Base-by-base conservation (phyloP, 2,329 filamentous ascomycete species). In the Clonostachys rosea region DNA sequence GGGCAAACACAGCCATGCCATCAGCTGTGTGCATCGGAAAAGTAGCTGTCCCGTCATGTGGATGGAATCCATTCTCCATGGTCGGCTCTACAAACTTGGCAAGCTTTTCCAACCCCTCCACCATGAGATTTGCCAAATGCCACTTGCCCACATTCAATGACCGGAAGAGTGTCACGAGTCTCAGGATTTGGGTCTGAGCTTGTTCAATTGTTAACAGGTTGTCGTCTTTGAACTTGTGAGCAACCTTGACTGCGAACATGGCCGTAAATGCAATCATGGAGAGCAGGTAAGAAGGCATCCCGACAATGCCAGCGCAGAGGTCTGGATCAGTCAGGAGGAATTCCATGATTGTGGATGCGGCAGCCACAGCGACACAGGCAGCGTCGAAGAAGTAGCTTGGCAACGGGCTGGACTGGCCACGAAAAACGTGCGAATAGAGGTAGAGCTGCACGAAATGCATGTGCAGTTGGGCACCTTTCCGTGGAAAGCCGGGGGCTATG, bases 231-330 rank as follows among this genome's bases (percentile, higher is more conserved):
- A 71, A 67, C 30, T 71, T 73, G 20, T 67, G 63, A 2, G 71
- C 65, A 1, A 76, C 60, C 50, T 76, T 75, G 35, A 75, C 65
- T 2, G 78, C 62, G 49, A 78, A 78, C 53, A 76, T 72, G 53
- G 71, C 76, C 2, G 75, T 73, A 48, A 78, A 78, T 0, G 71
- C 73, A 0, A 73, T 75, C 75, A 78, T 78, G 41, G 71, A 73
- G 48, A 75, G 71, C 40, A 76, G 65, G 44, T 76, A 78, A 5
- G 72, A 71, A 2, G 75, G 74, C 58, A 78, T 73, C 2, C 74
- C 71, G 52, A 53, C 56, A 8, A 67, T 63, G 0, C 65, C 65
- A 10, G 64, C 61, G 3, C 66, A 63, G 5, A 76, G 64, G 34
- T 73, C 68, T 0, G 62, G 56, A 34, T 75, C 71, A 0, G 59